A percentile compares a stretch with the other conserved stretches of the same genome.
Conservation (phyloP, 2,329 filamentous ascomycete genomes). For the Pyricularia pennisetigena region DNA sequence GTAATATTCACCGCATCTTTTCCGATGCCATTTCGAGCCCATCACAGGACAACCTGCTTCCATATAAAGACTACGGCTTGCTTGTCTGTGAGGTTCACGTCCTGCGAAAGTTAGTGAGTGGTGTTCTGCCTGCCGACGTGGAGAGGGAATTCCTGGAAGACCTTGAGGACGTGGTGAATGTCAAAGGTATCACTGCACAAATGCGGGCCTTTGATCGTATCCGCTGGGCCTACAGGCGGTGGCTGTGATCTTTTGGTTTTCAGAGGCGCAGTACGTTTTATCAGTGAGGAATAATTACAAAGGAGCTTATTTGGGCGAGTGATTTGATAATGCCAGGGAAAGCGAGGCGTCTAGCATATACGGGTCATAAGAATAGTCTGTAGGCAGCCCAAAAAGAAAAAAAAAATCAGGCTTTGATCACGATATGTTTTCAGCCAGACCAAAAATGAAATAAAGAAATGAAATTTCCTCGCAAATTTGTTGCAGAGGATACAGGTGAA, state of each 20-base stretch:
- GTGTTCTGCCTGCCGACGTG: conserved; percentile 62
- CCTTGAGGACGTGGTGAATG: conserved; percentile 74
- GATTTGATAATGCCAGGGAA: background rate
- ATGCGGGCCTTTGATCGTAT: conserved; percentile 72
- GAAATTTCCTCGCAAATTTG: background rate
- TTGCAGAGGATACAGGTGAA: background rate
- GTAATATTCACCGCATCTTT: conserved; percentile 79
- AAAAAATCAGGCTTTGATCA: too few species aligned
- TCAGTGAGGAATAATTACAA: background rate
- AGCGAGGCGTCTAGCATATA: background rate
- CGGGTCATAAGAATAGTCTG: background rate
- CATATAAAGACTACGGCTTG: conserved; percentile 87
- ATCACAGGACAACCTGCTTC: conserved; percentile 64
- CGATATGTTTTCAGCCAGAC: too few species aligned
- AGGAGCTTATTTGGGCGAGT: background rate
- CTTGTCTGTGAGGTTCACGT: conserved; percentile 85
- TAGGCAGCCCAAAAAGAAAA: background rate
- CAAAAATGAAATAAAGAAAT: too few species aligned
- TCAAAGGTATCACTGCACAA: conserved; percentile 70
- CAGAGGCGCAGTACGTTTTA: background rate
- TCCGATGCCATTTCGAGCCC: conserved; percentile 41
- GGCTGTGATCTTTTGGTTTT: conserved; percentile 32
- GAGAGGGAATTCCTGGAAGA: conserved; percentile 84
- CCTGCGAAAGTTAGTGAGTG: conserved; percentile 58
- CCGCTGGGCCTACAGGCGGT: conserved; percentile 81